Evolutionary conservation across 1,284 basidiomycete species (phyloP).

Genomic region (Puccinia hordei): DNA sequence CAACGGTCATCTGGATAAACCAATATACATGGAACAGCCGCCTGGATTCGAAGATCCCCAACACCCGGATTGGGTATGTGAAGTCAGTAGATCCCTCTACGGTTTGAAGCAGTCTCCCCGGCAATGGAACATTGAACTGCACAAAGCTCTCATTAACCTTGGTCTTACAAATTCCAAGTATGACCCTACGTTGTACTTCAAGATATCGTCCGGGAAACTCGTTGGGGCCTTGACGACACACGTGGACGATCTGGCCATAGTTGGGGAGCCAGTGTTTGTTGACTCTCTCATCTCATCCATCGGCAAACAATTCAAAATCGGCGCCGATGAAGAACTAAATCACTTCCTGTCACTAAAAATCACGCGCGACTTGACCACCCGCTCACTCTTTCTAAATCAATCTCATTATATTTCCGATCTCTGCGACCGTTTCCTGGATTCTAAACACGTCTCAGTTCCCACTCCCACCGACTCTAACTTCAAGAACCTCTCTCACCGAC

Average conservation of each 20-base stretch:
- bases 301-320: not conserved
- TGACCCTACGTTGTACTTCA: not conserved
- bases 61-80: no score
- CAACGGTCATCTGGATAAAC: no score
- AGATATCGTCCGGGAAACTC: not conserved
- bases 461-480: not conserved
- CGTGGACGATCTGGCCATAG: not conserved
- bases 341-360: not conserved
- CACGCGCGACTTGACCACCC: not conserved
- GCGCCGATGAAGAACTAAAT: not conserved
- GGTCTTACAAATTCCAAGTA: not conserved
- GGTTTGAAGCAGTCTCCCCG: slow-evolving; percentile 8
- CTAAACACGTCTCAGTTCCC: not conserved
- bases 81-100: not conserved
- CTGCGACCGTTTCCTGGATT: not conserved
- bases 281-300: not conserved
- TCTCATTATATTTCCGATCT: not conserved
- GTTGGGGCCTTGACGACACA: not conserved
- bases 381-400: not conserved
- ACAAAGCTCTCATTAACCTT: not conserved
- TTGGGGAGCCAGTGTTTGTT: not conserved
- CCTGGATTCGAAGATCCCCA: no score
- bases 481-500: not conserved
- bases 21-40: no score
- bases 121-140: slow-evolving; percentile 22